Evolutionary conservation across 331 rosid species (phyloP).

Genomic region (Cydonia oblonga): DNA sequence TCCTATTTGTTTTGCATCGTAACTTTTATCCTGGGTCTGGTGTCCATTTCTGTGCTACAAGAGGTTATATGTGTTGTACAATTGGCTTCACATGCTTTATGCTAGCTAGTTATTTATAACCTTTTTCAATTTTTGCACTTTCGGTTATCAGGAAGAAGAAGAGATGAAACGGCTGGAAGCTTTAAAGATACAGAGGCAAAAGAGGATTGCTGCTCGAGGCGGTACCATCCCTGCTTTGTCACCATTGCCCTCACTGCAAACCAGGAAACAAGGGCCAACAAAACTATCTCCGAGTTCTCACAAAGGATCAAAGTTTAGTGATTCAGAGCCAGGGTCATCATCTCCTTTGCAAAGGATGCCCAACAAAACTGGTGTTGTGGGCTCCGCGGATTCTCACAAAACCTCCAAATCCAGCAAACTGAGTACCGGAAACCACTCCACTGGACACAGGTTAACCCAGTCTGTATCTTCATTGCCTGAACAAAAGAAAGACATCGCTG

Average conservation of each 20-base stretch:
- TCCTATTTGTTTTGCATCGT: neutral
- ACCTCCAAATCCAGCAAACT: slow-evolving; percentile 56
- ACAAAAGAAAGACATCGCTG: slow-evolving; percentile 51
- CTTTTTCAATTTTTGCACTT: slow-evolving; percentile 1
- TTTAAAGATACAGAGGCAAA: slow-evolving; percentile 85
- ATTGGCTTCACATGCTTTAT: neutral
- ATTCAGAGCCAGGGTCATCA: slow-evolving; percentile 68
- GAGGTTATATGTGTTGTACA: neutral
- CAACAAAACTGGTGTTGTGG: slow-evolving; percentile 34
- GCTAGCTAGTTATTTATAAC: neutral
- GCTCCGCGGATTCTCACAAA: slow-evolving; percentile 52
- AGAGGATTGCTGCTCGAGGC: slow-evolving; percentile 86
- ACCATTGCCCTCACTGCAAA: slow-evolving; percentile 36
- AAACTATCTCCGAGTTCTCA: slow-evolving; percentile 57
- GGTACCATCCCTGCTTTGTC: slow-evolving; percentile 34
- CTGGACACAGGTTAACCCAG: slow-evolving; percentile 51
- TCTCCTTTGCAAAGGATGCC: slow-evolving; percentile 73
- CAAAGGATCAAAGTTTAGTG: slow-evolving; percentile 85
- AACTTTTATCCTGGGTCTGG: neutral
- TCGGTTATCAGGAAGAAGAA: slow-evolving; percentile 60
- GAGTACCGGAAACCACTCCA: slow-evolving; percentile 35
- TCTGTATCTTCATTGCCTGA: slow-evolving; percentile 74
- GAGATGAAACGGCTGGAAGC: slow-evolving; percentile 71
- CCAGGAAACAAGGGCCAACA: slow-evolving; percentile 51
- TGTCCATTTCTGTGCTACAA: neutral